A percentile compares a stretch with the other conserved stretches of the same genome.
phyloP scores from a whole-genome alignment of 2,329 filamentous ascomycete genomes.

The Epichloe sibirici region DNA sequence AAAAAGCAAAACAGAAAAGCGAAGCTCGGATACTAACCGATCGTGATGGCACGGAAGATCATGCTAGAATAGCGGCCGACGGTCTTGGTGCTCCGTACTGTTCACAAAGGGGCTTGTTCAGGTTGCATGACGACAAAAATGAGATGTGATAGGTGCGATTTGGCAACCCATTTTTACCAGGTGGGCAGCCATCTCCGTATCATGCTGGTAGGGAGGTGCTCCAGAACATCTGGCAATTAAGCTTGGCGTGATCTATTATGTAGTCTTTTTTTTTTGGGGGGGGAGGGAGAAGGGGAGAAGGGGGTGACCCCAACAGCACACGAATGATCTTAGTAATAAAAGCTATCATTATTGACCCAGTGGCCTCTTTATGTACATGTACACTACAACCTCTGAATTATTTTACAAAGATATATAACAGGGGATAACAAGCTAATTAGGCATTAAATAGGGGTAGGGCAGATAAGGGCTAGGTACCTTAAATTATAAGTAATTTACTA shows the following conservation, averaged over 20 bases:
- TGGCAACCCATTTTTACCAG: not conserved
- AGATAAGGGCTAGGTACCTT: too few relatives aligned
- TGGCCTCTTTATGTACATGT: too few relatives aligned
- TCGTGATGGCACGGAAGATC: slow-evolving; percentile 1
- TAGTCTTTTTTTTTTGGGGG: not conserved
- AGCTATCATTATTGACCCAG: too few relatives aligned
- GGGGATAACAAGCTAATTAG: too few relatives aligned
- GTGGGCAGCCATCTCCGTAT: slow-evolving; percentile 1
- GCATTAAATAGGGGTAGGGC: too few relatives aligned
- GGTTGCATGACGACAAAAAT: not conserved
- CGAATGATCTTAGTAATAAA: not conserved
- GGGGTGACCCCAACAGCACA: not conserved
- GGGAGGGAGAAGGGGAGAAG: not conserved
- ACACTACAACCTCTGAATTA: too few relatives aligned
- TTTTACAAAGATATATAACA: too few relatives aligned
- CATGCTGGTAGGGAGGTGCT: not conserved
- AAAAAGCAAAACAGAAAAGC: not conserved
- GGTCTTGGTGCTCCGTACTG: not conserved
- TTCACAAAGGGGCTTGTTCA: not conserved
- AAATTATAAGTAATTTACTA: too few relatives aligned
- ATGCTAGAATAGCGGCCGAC: not conserved
- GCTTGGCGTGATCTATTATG: not conserved
- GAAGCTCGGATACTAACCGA: slow-evolving; percentile 1
- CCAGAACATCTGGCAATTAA: not conserved
- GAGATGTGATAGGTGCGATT: not conserved